phyloP scores from a whole-genome alignment of 2,329 filamentous ascomycete species.

The Penicillium palitans region DNA sequence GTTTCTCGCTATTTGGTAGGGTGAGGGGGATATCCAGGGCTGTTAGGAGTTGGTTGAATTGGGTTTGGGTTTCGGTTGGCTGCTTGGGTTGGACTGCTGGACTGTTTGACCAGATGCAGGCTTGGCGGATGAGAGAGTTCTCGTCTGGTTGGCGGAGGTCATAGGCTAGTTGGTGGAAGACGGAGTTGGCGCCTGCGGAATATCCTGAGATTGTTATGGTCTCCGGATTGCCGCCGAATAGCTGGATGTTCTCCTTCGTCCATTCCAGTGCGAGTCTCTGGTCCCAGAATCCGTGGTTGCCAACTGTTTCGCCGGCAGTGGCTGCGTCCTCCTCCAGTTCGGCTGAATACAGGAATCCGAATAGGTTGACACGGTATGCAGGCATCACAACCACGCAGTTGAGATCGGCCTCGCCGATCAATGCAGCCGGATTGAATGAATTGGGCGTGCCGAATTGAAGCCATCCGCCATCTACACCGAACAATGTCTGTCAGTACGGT shows the following conservation, averaged over 20 bases:
- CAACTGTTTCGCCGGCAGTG: slow-evolving; percentile 37
- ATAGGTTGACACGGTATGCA: slow-evolving; percentile 57
- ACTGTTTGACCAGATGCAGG: slow-evolving; percentile 56
- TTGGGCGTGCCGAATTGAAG: slow-evolving; percentile 58
- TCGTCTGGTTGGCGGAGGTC: slow-evolving; percentile 52
- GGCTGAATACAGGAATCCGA: slow-evolving; percentile 56
- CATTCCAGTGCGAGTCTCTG: slow-evolving; percentile 58
- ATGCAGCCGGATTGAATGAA: slow-evolving; percentile 44
- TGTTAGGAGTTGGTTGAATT: slow-evolving; percentile 54
- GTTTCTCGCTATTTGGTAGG: slow-evolving; percentile 46
- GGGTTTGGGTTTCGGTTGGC: slow-evolving; percentile 48
- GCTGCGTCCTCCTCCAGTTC: slow-evolving; percentile 41
- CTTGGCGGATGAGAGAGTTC: slow-evolving; percentile 52
- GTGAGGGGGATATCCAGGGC: slow-evolving; percentile 46
- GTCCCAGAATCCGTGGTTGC: slow-evolving; percentile 60
- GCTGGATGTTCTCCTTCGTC: slow-evolving; percentile 53
- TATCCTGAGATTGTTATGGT: slow-evolving; percentile 59
- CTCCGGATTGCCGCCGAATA: slow-evolving; percentile 53
- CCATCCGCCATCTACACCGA: slow-evolving; percentile 54
- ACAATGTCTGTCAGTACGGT: background rate
- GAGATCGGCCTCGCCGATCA: slow-evolving; percentile 53
- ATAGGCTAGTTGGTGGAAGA: slow-evolving; percentile 59
- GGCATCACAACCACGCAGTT: slow-evolving; percentile 56
- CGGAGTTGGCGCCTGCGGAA: slow-evolving; percentile 55
- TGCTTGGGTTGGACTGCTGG: slow-evolving; percentile 55